phyloP scores from a whole-genome alignment of 306 rosid genomes.

The Mimosa pudica region DNA sequence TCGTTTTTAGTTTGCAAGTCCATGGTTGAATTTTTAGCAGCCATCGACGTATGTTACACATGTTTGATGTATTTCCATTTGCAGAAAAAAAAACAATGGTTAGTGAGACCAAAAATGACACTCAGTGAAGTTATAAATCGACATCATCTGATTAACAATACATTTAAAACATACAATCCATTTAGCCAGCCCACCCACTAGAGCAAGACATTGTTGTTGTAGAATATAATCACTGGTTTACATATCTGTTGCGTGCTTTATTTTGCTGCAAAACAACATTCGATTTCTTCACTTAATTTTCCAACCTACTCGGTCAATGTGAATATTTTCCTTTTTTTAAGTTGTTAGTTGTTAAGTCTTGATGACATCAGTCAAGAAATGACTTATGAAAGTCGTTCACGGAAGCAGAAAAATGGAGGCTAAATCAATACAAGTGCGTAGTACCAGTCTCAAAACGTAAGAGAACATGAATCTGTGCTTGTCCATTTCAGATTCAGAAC shows the following conservation, averaged over 20 bases:
- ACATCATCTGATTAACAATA: too few species aligned
- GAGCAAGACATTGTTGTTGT: too few species aligned
- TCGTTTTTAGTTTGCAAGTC: not conserved
- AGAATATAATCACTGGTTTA: not conserved
- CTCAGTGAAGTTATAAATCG: too few species aligned
- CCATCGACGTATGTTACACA: not conserved
- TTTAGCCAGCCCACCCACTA: too few species aligned
- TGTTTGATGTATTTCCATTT: not conserved
- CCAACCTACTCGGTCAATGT: not conserved
- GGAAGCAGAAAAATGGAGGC: constrained; percentile 4
- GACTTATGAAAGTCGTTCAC: not conserved
- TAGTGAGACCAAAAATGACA: too few species aligned
- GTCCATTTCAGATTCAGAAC: not conserved
- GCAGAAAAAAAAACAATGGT: not conserved
- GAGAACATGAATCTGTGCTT: not conserved
- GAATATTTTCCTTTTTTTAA: not conserved
- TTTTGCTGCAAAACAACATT: not conserved
- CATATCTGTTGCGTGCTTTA: not conserved
- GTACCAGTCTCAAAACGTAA: not conserved
- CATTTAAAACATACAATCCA: too few species aligned
- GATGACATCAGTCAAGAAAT: not conserved
- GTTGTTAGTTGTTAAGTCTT: not conserved
- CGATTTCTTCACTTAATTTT: not conserved
- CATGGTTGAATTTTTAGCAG: not conserved
- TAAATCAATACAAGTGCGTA: not conserved